Percentiles rank a stretch among this genome's conserved stretches.
phyloP scores from a whole-genome alignment of 2,329 filamentous ascomycete species.

The Pochonia chlamydosporia region DNA sequence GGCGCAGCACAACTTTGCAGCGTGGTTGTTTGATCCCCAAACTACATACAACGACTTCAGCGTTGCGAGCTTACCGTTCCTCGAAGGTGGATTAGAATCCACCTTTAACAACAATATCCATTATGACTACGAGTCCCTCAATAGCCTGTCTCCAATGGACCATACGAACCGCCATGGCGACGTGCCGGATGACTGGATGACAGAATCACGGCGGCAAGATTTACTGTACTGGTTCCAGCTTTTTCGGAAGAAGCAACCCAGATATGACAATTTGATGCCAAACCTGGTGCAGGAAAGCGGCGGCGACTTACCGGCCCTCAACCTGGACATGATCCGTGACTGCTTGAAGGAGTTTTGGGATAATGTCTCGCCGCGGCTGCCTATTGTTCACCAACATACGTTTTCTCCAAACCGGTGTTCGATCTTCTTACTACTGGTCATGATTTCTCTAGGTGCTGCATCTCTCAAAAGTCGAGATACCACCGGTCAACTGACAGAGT shows the following conservation, averaged over 20 bases:
- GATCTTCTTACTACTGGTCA: conserved; percentile 69
- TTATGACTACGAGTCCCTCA: conserved; percentile 45
- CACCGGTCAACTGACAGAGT: conserved; percentile 42
- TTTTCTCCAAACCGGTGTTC: conserved; percentile 78
- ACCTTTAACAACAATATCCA: conserved; percentile 45
- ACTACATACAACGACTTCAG: conserved; percentile 35
- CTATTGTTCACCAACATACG: conserved; percentile 82
- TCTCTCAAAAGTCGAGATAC: conserved; percentile 63
- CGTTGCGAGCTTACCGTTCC: conserved; percentile 38
- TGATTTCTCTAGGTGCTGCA: conserved; percentile 79
- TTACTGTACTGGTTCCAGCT: conserved; percentile 36
- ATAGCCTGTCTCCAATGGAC: conserved; percentile 40
- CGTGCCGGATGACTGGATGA: conserved; percentile 37
- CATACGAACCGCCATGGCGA: conserved; percentile 33
- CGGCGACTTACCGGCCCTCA: conserved; percentile 48
- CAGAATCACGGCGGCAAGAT: conserved; percentile 39
- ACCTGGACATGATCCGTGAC: conserved; percentile 74
- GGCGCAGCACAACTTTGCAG: conserved; percentile 39
- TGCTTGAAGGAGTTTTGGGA: conserved; percentile 87
- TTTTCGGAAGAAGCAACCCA: conserved; percentile 38
- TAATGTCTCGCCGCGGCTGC: conserved; percentile 77
- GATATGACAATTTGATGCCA: conserved; percentile 27
- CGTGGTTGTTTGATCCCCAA: conserved; percentile 46
- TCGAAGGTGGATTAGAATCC: conserved; percentile 44
- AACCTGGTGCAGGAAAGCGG: conserved; percentile 32